These are phyloP conservation scores for Stygiomarasmius scandens DNA, from an alignment of 1,284 basidiomycete species.

Conservation along the genomic window DNA sequence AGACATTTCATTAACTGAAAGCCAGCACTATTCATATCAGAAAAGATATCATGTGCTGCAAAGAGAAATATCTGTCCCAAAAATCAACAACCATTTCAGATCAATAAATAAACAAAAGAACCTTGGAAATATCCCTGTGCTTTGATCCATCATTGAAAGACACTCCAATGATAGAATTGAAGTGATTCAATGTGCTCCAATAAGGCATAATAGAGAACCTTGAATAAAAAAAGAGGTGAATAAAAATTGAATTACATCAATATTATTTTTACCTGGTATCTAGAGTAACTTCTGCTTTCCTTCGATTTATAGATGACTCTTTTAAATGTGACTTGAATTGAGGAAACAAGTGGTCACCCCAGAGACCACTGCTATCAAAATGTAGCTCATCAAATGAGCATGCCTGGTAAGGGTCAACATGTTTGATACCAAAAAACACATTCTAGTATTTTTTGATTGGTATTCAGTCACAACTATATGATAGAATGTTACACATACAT, in stretches of 20 bases:
- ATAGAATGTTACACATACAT: slow-evolving; percentile 30
- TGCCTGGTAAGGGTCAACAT: slow-evolving; percentile 31
- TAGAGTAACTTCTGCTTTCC: neutral
- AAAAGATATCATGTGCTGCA: neutral
- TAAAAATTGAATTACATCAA: neutral
- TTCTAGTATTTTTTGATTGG: too few relatives aligned
- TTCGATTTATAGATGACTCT: neutral
- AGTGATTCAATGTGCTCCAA: slow-evolving; percentile 40
- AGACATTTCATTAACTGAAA: slow-evolving; percentile 3
- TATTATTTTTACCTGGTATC: neutral
- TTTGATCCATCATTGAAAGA: slow-evolving; percentile 34
- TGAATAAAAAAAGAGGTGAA: too few relatives aligned
- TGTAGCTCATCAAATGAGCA: slow-evolving; percentile 42
- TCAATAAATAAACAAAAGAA: neutral
- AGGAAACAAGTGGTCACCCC: slow-evolving; percentile 30
- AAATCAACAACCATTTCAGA: neutral
- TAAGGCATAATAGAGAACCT: slow-evolving; percentile 31
- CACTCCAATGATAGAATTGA: slow-evolving; percentile 24
- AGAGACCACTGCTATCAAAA: slow-evolving; percentile 34
- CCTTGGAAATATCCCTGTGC: neutral
- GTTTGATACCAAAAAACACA: slow-evolving; percentile 32
- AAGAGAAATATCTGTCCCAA: slow-evolving; percentile 8
- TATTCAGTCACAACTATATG: neutral
- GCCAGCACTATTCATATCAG: neutral
- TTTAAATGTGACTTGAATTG: slow-evolving; percentile 21